phyloP scores from a whole-genome alignment of 2,329 filamentous ascomycete genomes.

The Trichoderma arundinaceum region DNA sequence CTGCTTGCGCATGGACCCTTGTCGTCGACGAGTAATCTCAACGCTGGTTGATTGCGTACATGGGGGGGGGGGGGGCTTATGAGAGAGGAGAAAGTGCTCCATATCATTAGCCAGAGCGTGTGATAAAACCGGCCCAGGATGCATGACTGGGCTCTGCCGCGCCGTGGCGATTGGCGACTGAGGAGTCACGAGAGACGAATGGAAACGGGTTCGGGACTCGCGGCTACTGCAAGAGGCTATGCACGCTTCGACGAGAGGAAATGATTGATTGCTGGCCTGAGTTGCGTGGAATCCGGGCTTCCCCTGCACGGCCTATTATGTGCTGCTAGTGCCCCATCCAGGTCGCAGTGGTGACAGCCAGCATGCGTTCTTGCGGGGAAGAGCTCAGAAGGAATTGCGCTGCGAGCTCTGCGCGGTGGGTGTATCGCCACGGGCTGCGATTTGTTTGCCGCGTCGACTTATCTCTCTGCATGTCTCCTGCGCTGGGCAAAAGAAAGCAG shows the following conservation, averaged over 20 bases:
- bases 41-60: not conserved
- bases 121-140: not conserved
- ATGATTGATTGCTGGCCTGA: too few relatives aligned
- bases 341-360: conserved; percentile 18
- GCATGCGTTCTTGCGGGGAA: conserved; percentile 22
- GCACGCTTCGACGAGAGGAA: conserved; percentile 1
- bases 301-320: not conserved
- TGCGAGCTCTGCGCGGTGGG: not conserved
- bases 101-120: conserved; percentile 9
- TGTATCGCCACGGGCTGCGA: conserved; percentile 6
- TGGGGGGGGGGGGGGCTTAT: not conserved
- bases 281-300: not conserved
- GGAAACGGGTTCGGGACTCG: conserved; percentile 17
- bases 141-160: conserved; percentile 17
- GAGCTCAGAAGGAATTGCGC: conserved; percentile 1
- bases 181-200: conserved; percentile 21
- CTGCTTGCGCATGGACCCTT: not conserved
- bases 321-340: too few relatives aligned
- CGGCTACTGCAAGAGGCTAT: conserved; percentile 25
- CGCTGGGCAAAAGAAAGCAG: too few relatives aligned
- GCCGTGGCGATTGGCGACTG: conserved; percentile 10
- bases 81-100: not conserved
- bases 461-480: too few relatives aligned
- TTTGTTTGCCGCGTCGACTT: not conserved
- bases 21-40: not conserved